phyloP scores from a whole-genome alignment of 768 basidiomycete genomes.

The Dioszegia hungarica region DNA sequence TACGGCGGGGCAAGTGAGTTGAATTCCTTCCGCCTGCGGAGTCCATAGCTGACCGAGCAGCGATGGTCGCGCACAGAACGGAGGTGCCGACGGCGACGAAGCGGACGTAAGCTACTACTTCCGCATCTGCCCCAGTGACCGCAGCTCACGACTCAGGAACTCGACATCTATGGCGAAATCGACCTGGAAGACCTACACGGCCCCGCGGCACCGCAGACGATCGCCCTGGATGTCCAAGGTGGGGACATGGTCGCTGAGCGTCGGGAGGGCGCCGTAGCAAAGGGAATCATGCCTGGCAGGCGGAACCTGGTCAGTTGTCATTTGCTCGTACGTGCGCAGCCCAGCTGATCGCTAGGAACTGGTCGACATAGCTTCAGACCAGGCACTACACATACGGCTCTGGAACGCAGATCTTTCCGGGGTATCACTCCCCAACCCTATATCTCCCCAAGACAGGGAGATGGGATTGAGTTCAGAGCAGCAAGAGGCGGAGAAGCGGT shows the following conservation, averaged over 20 bases:
- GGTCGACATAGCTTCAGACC: constrained; percentile 1
- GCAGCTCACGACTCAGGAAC: constrained; percentile 15
- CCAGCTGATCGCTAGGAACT: constrained; percentile 16
- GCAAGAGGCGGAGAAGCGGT: constrained; percentile 12
- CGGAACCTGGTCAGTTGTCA: constrained; percentile 12
- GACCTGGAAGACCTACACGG: constrained; percentile 81
- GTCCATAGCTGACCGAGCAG: neutral
- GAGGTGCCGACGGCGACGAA: neutral
- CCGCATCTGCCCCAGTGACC: too few species aligned
- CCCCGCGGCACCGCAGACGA: constrained; percentile 61
- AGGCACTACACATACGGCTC: neutral
- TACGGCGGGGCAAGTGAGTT: constrained; percentile 51
- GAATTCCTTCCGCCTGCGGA: neutral
- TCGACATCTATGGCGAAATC: constrained; percentile 58
- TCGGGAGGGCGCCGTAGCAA: constrained; percentile 11
- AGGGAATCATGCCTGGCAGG: constrained; percentile 33
- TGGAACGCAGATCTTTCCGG: constrained; percentile 18
- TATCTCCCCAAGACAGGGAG: constrained; percentile 11
- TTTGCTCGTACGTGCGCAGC: neutral
- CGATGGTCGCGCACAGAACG: neutral
- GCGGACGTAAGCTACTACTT: neutral
- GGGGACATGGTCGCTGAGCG: constrained; percentile 55
- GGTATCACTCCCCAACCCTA: constrained; percentile 23
- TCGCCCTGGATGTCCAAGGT: constrained; percentile 81
- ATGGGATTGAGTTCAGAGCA: constrained; percentile 10